Evolutionary conservation across 768 basidiomycete species (phyloP), one percentile per base, ranked within the genome.

Genomic region (Xerocomus potaroensis): DNA sequence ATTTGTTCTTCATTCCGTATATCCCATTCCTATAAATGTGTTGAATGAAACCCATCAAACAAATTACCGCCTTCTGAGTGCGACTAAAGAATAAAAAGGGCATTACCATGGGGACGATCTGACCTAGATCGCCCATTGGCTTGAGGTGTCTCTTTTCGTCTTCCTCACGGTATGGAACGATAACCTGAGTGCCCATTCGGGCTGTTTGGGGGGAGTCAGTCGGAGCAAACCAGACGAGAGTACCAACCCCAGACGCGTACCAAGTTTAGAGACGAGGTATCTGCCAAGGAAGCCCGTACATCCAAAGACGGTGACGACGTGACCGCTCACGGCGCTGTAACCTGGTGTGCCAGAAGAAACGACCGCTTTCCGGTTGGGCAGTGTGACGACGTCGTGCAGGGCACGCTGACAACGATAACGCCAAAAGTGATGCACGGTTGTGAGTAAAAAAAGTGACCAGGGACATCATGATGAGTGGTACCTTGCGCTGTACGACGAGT

Each of bases 291-390:
- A 98, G 5, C 94, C 91, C 4, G 94, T 96, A 64, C 85, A 88
- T 19, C 96, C 96, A 75, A 99, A 98, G 41, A 98, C 94, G 14
- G 96, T 99, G 33, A 87, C 95, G 30, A 85, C 80, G 69, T 94
- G 93, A 3, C 95, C 96, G 33, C 86, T 84, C 49, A 86, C 84
- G 4, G 91, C 85, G 60, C 87, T 89, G 61, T 91, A 89, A 51
- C 86, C 93, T 43, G 84, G 83, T 43, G 82, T 78, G 16, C 93
- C 94, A 54, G 80, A 73, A 5, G 83, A 78, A 58, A 94, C 73
- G 54, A 90, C 72, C 31, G 90, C 83, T 57, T 83, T 83, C 47
- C 64, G 63, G 29, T 61, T 64, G 38, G 84, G 81, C 32, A 84
- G 70, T 12, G 77, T 77, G 50, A 77, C 71, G 32, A 88, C 65